phyloP scores from a whole-genome alignment of 2,329 filamentous ascomycete genomes.

The Hirsutella minnesotensis region DNA sequence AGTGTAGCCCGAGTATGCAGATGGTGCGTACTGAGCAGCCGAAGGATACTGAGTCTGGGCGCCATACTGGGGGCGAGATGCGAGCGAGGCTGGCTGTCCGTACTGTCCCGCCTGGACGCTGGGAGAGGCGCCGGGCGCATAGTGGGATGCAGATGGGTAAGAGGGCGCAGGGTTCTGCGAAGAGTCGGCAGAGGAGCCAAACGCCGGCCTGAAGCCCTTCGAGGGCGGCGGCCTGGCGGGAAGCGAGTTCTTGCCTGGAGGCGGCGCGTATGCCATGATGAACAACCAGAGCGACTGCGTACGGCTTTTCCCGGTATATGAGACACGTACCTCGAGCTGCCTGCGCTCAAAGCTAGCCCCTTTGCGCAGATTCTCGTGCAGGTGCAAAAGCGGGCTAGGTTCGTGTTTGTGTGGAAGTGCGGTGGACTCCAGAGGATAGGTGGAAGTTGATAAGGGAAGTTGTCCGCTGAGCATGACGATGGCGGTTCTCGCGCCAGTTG shows the following conservation, averaged over 20 bases:
- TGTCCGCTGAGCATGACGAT: too few species aligned
- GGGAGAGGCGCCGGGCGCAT: constrained; percentile 15
- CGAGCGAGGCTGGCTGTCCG: neutral
- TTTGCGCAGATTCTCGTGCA: neutral
- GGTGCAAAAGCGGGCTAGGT: too few species aligned
- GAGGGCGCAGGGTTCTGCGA: constrained; percentile 19
- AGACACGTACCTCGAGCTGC: constrained; percentile 40
- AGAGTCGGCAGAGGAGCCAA: constrained; percentile 21
- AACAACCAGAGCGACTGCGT: constrained; percentile 28
- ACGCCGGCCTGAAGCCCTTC: constrained; percentile 36
- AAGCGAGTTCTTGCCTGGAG: constrained; percentile 59
- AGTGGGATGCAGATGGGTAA: constrained; percentile 17
- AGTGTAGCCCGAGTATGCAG: constrained; percentile 17
- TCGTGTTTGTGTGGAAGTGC: too few species aligned
- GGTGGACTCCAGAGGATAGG: too few species aligned
- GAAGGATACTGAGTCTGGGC: constrained; percentile 4
- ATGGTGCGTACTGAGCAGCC: constrained; percentile 4
- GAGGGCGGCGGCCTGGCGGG: constrained; percentile 43
- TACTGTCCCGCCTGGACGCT: constrained; percentile 1
- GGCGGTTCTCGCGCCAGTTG: too few species aligned
- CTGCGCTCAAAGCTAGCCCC: constrained; percentile 17
- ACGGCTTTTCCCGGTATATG: neutral
- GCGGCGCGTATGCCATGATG: constrained; percentile 79
- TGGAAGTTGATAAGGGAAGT: too few species aligned
- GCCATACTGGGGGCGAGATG: constrained; percentile 1